phyloP scores from a whole-genome alignment of 495 filamentous ascomycete genomes.

The Aspergillus nanangensis region DNA sequence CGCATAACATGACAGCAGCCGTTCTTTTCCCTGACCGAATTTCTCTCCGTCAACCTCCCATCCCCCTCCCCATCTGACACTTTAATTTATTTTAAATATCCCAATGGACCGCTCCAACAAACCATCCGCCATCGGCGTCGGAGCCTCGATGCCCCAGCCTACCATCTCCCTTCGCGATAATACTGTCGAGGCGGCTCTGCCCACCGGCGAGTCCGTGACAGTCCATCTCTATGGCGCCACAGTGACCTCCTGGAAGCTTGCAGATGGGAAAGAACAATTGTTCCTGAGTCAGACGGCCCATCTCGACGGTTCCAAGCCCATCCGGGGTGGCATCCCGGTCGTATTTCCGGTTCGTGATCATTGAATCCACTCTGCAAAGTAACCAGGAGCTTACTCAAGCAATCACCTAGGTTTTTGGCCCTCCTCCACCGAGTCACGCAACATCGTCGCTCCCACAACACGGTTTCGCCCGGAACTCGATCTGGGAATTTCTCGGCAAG shows the following conservation, averaged over 20 bases:
- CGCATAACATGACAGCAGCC: background rate
- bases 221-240: constrained; percentile 90
- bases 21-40: background rate
- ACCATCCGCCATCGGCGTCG: constrained; percentile 69
- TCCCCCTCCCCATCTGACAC: too few relatives aligned
- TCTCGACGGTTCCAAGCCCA: constrained; percentile 61
- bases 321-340: constrained; percentile 71
- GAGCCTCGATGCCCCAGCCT: constrained; percentile 58
- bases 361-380: background rate
- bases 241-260: constrained; percentile 85
- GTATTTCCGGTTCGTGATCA: constrained; percentile 79
- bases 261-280: constrained; percentile 75
- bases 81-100: too few relatives aligned
- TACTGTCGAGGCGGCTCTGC: constrained; percentile 66
- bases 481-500: constrained; percentile 60
- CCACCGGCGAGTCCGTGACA: constrained; percentile 79
- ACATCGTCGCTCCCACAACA: constrained; percentile 82
- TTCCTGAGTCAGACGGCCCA: constrained; percentile 77
- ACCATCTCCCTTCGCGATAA: constrained; percentile 66
- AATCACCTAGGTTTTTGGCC: constrained; percentile 98
- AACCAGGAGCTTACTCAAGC: too few relatives aligned
- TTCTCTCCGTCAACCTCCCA: background rate
- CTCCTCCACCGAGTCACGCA: constrained; percentile 64
- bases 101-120: constrained; percentile 85
- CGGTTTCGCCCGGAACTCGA: constrained; percentile 87